Evolutionary conservation across 2,329 filamentous ascomycete genomes (phyloP).

Genomic region (Phyllosticta citrichinensis): DNA sequence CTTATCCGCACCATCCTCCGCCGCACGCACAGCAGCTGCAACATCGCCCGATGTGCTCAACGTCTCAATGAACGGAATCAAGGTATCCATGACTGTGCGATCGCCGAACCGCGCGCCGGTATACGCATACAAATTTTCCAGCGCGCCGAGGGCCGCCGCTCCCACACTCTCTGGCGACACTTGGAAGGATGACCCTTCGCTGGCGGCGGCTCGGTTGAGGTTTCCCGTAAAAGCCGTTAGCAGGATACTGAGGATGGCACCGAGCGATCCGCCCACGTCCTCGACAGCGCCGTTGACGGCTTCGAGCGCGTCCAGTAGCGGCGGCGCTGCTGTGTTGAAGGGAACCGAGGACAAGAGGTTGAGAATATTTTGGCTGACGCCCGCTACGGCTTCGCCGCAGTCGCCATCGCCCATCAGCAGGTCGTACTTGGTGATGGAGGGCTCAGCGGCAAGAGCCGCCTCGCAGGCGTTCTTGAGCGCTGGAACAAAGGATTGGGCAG

Average conservation of each 20-base stretch:
- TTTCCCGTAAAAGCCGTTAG: constrained; percentile 60
- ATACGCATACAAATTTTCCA: constrained; percentile 48
- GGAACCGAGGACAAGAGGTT: constrained; percentile 40
- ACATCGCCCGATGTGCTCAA: constrained; percentile 54
- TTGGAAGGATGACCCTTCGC: constrained; percentile 24
- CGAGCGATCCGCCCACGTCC: constrained; percentile 63
- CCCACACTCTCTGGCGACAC: constrained; percentile 27
- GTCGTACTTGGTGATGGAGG: constrained; percentile 56
- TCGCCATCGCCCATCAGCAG: constrained; percentile 85
- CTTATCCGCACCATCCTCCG: constrained; percentile 62
- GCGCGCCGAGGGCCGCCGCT: constrained; percentile 33
- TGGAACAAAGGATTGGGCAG: constrained; percentile 22
- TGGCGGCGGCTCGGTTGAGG: constrained; percentile 45
- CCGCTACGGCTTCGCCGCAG: constrained; percentile 59
- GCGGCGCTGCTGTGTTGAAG: constrained; percentile 38
- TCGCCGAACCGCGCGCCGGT: constrained; percentile 83
- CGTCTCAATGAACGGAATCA: constrained; percentile 74
- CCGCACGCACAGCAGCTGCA: constrained; percentile 61
- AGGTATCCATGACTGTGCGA: constrained; percentile 78
- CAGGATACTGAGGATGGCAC: constrained; percentile 74
- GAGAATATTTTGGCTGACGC: constrained; percentile 53
- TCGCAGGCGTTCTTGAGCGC: constrained; percentile 34
- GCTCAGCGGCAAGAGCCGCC: constrained; percentile 48
- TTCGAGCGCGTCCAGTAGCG: constrained; percentile 47
- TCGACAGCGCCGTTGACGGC: constrained; percentile 47